Conservation (phyloP, 2,329 filamentous ascomycete species). For the Bimuria novae-zelandiae region DNA sequence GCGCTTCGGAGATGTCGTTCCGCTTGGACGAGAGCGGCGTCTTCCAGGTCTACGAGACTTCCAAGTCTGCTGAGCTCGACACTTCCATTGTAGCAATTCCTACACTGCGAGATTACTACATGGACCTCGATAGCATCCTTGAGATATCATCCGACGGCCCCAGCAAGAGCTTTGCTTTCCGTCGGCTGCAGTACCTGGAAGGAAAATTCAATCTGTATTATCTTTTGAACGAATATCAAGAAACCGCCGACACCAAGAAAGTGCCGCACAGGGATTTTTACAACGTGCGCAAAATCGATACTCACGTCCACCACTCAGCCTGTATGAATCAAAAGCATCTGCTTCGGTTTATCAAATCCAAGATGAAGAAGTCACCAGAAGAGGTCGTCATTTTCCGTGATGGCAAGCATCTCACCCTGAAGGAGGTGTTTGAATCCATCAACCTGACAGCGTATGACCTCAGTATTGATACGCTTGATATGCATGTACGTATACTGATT, state of each 20-base stretch:
- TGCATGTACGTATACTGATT: conserved; percentile 72
- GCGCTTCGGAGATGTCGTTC: conserved; percentile 72
- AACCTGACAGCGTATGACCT: conserved; percentile 96
- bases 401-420: conserved; percentile 86
- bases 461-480: conserved; percentile 97
- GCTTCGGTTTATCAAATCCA: conserved; percentile 97
- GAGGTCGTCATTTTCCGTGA: conserved; percentile 93
- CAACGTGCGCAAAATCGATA: conserved; percentile 98
- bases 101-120: conserved; percentile 91
- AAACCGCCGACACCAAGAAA: conserved; percentile 96
- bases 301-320: conserved; percentile 97
- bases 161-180: conserved; percentile 95
- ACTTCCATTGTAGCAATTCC: conserved; percentile 82
- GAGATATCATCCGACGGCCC: conserved; percentile 93
- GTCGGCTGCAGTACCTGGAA: conserved; percentile 91
- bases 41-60: conserved; percentile 85
- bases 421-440: conserved; percentile 95
- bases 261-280: conserved; percentile 99
- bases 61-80: conserved; percentile 63
- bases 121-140: conserved; percentile 86
- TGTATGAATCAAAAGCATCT: conserved; percentile 99
- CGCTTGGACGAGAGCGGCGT: conserved; percentile 82
- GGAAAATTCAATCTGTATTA: conserved; percentile 96
- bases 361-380: conserved; percentile 98
- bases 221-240: conserved; percentile 94